phyloP scores from a whole-genome alignment of 371 early-diverging fungal genomes.

The Mortierella sp. region DNA sequence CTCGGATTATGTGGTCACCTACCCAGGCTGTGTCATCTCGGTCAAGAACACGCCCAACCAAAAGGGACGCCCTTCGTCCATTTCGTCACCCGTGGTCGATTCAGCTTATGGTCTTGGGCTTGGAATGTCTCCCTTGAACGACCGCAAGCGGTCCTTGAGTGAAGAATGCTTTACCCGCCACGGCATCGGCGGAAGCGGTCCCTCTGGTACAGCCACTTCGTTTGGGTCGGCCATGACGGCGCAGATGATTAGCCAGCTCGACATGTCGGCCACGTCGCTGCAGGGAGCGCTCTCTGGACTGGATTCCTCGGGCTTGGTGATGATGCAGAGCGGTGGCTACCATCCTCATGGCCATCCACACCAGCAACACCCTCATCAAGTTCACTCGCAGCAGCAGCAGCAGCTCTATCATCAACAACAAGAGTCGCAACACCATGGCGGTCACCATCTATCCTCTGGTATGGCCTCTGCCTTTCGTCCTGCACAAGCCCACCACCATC shows the following conservation, averaged over 20 bases:
- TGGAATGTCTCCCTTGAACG: conserved; percentile 47
- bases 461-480: conserved; percentile 41
- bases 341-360: conserved; percentile 28
- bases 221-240: conserved; percentile 48
- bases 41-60: conserved; percentile 54
- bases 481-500: conserved; percentile 13
- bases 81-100: conserved; percentile 42
- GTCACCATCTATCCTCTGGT: conserved; percentile 42
- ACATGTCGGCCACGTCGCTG: conserved; percentile 51
- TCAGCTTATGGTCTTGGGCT: conserved; percentile 39
- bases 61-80: conserved; percentile 52
- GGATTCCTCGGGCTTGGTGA: conserved; percentile 33
- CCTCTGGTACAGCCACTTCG: conserved; percentile 29
- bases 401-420: conserved; percentile 31
- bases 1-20: conserved; percentile 47
- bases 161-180: conserved; percentile 53
- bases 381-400: conserved; percentile 23
- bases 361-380: conserved; percentile 25
- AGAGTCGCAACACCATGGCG: conserved; percentile 28
- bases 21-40: conserved; percentile 55
- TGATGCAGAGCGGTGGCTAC: conserved; percentile 42
- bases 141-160: conserved; percentile 51
- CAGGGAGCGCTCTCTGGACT: conserved; percentile 38
- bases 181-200: conserved; percentile 26
- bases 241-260: conserved; percentile 54